Percentiles rank a stretch among this genome's conserved stretches.
Conservation (phyloP, 805 yeast species). For the Teunomyces atbi region DNA sequence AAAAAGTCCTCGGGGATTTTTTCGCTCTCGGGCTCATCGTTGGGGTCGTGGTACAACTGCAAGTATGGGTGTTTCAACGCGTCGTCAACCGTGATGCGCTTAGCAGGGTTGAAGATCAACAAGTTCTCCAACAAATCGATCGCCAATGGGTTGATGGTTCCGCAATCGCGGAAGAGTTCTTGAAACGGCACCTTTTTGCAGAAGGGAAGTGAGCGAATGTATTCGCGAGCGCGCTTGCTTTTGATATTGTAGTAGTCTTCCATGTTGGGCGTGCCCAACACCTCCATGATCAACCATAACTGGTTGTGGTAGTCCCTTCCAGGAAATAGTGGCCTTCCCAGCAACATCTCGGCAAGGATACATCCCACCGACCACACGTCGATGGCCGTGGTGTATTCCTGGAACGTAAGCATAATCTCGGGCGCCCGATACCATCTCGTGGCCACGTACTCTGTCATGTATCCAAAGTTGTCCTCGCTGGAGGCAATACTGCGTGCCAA, state of each 20-base stretch:
- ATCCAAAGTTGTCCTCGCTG: slow-evolving; percentile 65
- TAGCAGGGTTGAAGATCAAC: slow-evolving; percentile 68
- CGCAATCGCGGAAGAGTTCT: slow-evolving; percentile 30
- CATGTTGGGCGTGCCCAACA: slow-evolving; percentile 82
- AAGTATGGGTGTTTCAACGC: slow-evolving; percentile 87
- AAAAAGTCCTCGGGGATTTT: slow-evolving; percentile 86
- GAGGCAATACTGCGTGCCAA: slow-evolving; percentile 70
- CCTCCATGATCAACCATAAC: slow-evolving; percentile 76
- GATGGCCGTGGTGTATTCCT: slow-evolving; percentile 90
- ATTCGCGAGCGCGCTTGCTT: slow-evolving; percentile 83
- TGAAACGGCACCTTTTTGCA: slow-evolving; percentile 59
- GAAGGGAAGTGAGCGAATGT: slow-evolving; percentile 75
- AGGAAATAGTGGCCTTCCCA: slow-evolving; percentile 86
- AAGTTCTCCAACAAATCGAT: slow-evolving; percentile 63
- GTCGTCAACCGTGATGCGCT: slow-evolving; percentile 71
- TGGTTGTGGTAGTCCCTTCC: slow-evolving; percentile 95
- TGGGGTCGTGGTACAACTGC: slow-evolving; percentile 87
- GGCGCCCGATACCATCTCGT: slow-evolving; percentile 98
- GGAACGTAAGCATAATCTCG: slow-evolving; percentile 93
- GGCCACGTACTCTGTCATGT: slow-evolving; percentile 96
- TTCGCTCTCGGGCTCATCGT: slow-evolving; percentile 84
- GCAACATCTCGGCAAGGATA: slow-evolving; percentile 84
- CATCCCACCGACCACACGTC: slow-evolving; percentile 98
- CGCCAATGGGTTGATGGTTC: slow-evolving; percentile 38
- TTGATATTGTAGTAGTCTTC: slow-evolving; percentile 75